Evolutionary conservation across 208 protist genomes (phyloP).

Genomic region (Trypanosoma rangeli): DNA sequence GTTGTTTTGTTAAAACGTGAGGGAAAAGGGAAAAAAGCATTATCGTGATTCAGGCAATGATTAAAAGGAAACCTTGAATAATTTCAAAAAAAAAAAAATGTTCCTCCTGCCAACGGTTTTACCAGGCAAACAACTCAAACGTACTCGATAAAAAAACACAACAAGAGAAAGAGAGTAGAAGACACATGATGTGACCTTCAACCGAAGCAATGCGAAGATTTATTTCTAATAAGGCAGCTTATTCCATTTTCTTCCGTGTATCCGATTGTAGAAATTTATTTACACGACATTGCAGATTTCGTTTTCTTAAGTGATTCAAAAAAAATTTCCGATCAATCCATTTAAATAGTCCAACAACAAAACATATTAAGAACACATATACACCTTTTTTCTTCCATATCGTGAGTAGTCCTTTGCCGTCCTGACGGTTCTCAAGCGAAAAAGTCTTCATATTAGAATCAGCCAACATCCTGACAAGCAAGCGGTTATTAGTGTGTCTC

Average conservation of each 20-base stretch:
- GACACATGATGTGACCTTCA: neutral
- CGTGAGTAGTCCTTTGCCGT: neutral
- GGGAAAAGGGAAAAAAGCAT: constrained; percentile 26
- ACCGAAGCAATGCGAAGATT: neutral
- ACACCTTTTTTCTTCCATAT: constrained; percentile 34
- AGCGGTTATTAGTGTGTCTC: constrained; percentile 4
- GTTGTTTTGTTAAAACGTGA: neutral
- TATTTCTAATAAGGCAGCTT: neutral
- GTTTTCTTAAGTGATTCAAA: neutral
- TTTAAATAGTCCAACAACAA: constrained; percentile 54
- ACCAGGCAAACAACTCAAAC: neutral
- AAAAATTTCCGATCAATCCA: constrained; percentile 29
- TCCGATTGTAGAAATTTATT: neutral
- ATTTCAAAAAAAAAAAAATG: constrained; percentile 13
- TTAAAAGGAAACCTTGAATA: neutral
- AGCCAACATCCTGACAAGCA: constrained; percentile 11
- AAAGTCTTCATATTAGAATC: neutral
- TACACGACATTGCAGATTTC: neutral
- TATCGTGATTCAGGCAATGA: too few species aligned
- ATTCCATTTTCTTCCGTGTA: constrained; percentile 5
- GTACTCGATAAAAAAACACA: neutral
- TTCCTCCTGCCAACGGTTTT: neutral
- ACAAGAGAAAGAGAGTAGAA: neutral
- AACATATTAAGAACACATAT: constrained; percentile 52
- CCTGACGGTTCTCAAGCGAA: neutral